phyloP scores from a whole-genome alignment of 1,139 yeast genomes.

The Candida dubliniensis region DNA sequence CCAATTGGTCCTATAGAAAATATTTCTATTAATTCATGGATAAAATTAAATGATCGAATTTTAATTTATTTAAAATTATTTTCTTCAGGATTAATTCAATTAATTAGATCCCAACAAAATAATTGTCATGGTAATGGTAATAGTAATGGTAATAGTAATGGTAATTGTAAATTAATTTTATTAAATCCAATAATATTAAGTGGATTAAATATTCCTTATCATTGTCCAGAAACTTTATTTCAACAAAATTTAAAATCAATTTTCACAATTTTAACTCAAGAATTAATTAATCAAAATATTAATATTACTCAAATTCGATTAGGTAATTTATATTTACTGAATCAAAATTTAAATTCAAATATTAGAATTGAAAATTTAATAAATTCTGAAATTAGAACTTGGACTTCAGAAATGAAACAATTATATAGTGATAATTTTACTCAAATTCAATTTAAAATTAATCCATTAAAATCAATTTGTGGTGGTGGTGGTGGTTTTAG shows the following conservation, averaged over 20 bases:
- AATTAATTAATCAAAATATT: slow-evolving; percentile 40
- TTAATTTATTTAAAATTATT: slow-evolving; percentile 51
- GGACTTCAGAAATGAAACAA: slow-evolving; percentile 40
- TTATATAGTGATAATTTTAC: slow-evolving; percentile 39
- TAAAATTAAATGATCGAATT: slow-evolving; percentile 45
- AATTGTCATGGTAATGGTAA: too few species aligned
- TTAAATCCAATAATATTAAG: slow-evolving; percentile 47
- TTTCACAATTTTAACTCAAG: slow-evolving; percentile 42
- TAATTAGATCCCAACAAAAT: slow-evolving; percentile 54
- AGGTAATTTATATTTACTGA: slow-evolving; percentile 47
- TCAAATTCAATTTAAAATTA: slow-evolving; percentile 31
- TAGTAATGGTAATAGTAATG: too few species aligned
- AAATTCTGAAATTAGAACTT: slow-evolving; percentile 41
- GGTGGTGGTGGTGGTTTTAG: too few species aligned
- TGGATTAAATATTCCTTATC: slow-evolving; percentile 46
- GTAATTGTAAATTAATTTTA: slow-evolving; percentile 45
- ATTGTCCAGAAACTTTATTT: slow-evolving; percentile 49
- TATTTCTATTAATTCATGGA: slow-evolving; percentile 55
- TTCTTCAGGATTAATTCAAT: slow-evolving; percentile 55
- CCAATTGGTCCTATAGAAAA: slow-evolving; percentile 71
- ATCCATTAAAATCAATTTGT: slow-evolving; percentile 36
- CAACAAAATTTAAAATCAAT: slow-evolving; percentile 37
- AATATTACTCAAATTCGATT: slow-evolving; percentile 47
- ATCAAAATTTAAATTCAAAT: slow-evolving; percentile 23
- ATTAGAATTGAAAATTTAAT: slow-evolving; percentile 32